Evolutionary conservation across 2,329 filamentous ascomycete species (phyloP), one percentile per base, ranked within the genome.

Genomic region (Fusarium longipes): DNA sequence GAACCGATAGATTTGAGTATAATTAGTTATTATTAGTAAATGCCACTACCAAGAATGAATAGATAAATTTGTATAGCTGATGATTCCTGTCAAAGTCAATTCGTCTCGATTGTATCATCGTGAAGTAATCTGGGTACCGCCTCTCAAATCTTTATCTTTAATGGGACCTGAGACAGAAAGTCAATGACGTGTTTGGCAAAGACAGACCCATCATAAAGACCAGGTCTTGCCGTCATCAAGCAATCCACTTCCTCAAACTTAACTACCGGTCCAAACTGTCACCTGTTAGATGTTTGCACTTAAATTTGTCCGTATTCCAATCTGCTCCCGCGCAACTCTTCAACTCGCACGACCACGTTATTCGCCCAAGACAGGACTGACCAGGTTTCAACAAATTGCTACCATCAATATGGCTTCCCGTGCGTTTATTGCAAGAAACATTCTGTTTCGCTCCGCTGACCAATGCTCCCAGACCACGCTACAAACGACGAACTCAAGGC

Each of bases 401-500:
- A 49, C 22, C 6, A 1, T 36, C 12, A 27, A 7, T 6, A 53
- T 53, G 50, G n/a, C 39, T 33, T 11, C 40, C 3, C 39, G 49
- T 53, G n/a, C 0, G 49, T 53, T n/a, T 11, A 1, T 2, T 15
- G 15, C 2, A 4, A 3, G 8, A 3, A 27, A 27, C 11, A 27
- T 8, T 27, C 11, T 27, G 27, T 27, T 27, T 2, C 0, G 9
- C 9, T 39, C 0, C 20, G 8, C 12, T 5, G 8, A 20, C 11
- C 11, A 3, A 49, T 6, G 8, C 6, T 15, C 3, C 0, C 15
- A 61, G 55, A 61, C 8, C 29, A 53, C 3, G 55, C 57, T 4
- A 18, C 6, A 1, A 60, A 61, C 5, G 44, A 45, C 1, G 27
- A 18, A 0, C 57, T 61, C 29, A 45, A 60, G 39, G 55, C 55